These are phyloP conservation scores for Apiospora koreana DNA, from an alignment of 2,329 filamentous ascomycete genomes.

Conservation along the genomic window DNA sequence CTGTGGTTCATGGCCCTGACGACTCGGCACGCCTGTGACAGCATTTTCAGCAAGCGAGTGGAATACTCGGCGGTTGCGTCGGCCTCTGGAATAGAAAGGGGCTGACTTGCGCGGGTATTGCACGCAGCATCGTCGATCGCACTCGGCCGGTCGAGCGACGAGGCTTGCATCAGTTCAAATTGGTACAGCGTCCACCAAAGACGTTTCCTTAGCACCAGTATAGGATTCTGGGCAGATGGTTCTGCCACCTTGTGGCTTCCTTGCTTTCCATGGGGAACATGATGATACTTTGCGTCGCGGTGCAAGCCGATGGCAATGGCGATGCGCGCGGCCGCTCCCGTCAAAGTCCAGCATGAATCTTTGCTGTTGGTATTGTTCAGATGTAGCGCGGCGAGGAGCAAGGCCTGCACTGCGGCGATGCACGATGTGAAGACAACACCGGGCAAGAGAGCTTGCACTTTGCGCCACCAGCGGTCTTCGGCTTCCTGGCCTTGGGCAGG, in stretches of 20 bases:
- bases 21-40: conserved; percentile 39
- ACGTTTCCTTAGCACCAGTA: conserved; percentile 30
- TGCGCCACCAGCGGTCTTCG: conserved; percentile 41
- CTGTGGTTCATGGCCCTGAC: conserved; percentile 29
- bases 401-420: conserved; percentile 40
- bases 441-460: conserved; percentile 40
- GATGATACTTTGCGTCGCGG: conserved; percentile 29
- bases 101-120: conserved; percentile 32
- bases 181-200: conserved; percentile 37
- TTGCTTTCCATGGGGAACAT: neutral
- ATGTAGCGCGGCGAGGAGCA: conserved; percentile 43
- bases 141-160: conserved; percentile 44
- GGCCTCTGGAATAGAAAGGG: neutral
- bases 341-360: conserved; percentile 42
- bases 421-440: conserved; percentile 44
- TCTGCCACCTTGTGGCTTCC: neutral
- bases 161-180: conserved; percentile 42
- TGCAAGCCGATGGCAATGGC: conserved; percentile 46
- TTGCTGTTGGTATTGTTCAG: conserved; percentile 47
- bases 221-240: conserved; percentile 28
- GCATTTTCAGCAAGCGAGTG: conserved; percentile 35
- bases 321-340: conserved; percentile 43
- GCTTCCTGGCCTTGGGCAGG: conserved; percentile 31
- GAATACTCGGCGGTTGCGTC: conserved; percentile 26
- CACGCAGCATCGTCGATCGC: conserved; percentile 39